A percentile compares a stretch with the other conserved stretches of the same genome.
These are phyloP conservation scores for Candida maesae DNA, from an alignment of 805 yeast species.

Conservation along the genomic window DNA sequence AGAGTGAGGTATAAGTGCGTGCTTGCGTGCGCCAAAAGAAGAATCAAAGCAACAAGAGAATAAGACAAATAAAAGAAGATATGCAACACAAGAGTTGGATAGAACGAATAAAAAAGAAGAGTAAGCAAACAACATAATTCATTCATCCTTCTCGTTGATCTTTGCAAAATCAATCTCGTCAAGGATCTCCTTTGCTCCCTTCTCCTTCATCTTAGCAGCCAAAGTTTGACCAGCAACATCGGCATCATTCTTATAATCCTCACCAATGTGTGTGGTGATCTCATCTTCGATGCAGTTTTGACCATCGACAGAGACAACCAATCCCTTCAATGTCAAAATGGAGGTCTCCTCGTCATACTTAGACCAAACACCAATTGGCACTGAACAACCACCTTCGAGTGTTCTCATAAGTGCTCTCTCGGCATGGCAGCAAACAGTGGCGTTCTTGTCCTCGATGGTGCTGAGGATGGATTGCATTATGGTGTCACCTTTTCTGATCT, in stretches of 20 bases:
- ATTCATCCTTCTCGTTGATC: constrained; percentile 37
- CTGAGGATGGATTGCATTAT: constrained; percentile 55
- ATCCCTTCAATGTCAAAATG: constrained; percentile 53
- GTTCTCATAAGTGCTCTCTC: constrained; percentile 85
- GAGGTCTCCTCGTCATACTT: constrained; percentile 43
- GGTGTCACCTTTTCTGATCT: constrained; percentile 69
- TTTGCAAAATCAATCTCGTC: constrained; percentile 74
- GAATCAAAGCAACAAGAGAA: too few species aligned
- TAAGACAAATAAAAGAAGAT: too few species aligned
- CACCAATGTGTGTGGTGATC: constrained; percentile 27
- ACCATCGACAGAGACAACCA: constrained; percentile 87
- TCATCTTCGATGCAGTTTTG: constrained; percentile 58
- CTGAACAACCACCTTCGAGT: constrained; percentile 97
- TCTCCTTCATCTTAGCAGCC: constrained; percentile 60
- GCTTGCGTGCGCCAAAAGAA: too few species aligned
- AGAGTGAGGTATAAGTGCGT: too few species aligned
- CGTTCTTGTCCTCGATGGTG: constrained; percentile 58
- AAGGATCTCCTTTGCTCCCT: constrained; percentile 81
- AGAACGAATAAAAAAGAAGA: not conserved
- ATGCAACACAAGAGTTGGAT: too few species aligned
- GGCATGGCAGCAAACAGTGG: constrained; percentile 76
- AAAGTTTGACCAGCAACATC: constrained; percentile 63
- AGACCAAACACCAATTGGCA: constrained; percentile 91
- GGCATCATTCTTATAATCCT: constrained; percentile 54
- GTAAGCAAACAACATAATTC: too few species aligned